Evolutionary conservation across 352 stramenopile genomes (phyloP), one percentile per base, ranked within the genome.

Genomic region (Phytophthora nicotianae): DNA sequence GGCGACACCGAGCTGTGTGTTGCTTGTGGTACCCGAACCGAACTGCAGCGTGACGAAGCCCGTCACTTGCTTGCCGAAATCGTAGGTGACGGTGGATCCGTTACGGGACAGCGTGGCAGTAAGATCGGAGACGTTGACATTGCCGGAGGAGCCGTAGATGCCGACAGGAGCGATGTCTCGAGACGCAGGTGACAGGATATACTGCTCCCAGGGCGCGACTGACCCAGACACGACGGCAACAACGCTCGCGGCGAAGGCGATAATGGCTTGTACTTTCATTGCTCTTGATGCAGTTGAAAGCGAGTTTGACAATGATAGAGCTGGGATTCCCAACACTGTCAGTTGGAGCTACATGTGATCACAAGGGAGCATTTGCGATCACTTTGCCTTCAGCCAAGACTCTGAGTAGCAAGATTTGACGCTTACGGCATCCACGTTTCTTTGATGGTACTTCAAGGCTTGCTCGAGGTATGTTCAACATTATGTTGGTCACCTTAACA

Each of bases 11-110:
- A 78, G 43, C 14, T 62, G 29, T 29, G 65, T 27, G n/a, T 52
- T 48, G 4, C 43, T 70, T 5, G 54, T 65, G 5, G 70, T 76
- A 2, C 40, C 47, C 0, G 56, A 19, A 1, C 70, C 72, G 13
- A 79, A 79, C 10, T 63, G 27, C 41, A 79, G 29, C 3, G 71
- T 79, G 55, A 56, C 50, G 55, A 62, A 62, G 2, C 72, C 72
- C 0, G 38, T 49, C 23, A 77, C 69, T 46, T 75, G 65, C 19
- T 69, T 58, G 13, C 69, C 68, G 37, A 81, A 81, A 58, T 81
- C 69, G 47, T 72, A 75, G 0, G 65, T 77, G 45, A 74, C 72
- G 23, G 57, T 68, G 13, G 68, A 73, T 21, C 61, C 69, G 35
- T 77, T 71, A 35, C 62, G 54, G 5, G 58, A 58, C 14, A 80